Evolutionary conservation across 1,284 basidiomycete genomes (phyloP), one percentile per base, ranked within the genome.

Genomic region (Tylopilus sp.): DNA sequence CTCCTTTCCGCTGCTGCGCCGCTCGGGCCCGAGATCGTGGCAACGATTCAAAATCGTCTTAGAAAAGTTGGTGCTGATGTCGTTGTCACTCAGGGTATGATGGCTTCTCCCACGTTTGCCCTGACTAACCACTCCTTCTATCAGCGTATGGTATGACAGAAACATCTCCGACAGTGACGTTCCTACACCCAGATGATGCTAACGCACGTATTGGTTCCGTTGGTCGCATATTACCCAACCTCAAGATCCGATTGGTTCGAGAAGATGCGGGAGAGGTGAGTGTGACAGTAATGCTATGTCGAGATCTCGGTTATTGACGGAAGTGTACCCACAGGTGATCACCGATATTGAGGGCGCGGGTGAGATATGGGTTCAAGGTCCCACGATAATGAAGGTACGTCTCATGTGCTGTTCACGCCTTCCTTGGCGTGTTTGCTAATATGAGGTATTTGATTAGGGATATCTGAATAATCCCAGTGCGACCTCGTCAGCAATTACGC

Each of bases 1-100:
- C 72, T 96, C 57, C 84, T 90, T 69, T 93, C 89, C 2, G 95
- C 94, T 8, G 96, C 95, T 0, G 96, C 96, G 3, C 95, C 95
- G 1, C 84, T 96, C 9, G 89, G 92, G 2, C 81, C 82, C 1
- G 84, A 88, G 13, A 82, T 95, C 19, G 86, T 88, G 16, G 78
- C 84, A 41, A 78, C 83, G 24, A 77, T 87, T 1, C 73, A 74
- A 57, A 76, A 79, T 8, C 79, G 85, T n/a, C 71, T 90, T 22
- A 72, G 70, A 24, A 74, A 71, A 8, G 68, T 79, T 5, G 85
- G 82, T 84, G 75, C 76, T 4, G 60, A 77, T 18, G 71, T 74
- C n/a, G 36, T 61, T 51, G 70, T 87, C 44, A 65, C 62, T 8
- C 90, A 91, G 79, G 87, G 87, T 86, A 49, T 38, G 74, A 64